These are phyloP conservation scores for Carallia brachiata DNA, from an alignment of 345 rosid species.

Conservation along the genomic window DNA sequence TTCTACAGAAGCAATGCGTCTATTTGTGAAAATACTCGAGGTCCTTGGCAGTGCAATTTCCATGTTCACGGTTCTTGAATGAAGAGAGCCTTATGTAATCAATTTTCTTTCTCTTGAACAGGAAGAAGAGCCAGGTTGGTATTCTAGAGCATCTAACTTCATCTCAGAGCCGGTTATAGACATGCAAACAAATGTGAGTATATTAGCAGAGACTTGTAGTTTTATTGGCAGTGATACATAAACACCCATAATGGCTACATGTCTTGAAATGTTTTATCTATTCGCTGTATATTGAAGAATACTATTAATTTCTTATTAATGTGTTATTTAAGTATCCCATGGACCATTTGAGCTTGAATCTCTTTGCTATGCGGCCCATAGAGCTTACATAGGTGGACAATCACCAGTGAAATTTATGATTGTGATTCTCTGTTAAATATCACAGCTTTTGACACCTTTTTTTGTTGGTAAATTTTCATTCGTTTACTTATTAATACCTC, in stretches of 20 bases:
- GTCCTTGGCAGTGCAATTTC: constrained; percentile 35
- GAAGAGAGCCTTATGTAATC: constrained; percentile 5
- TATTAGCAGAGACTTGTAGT: neutral
- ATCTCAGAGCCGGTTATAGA: constrained; percentile 65
- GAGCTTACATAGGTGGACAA: too few relatives aligned
- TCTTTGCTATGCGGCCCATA: too few relatives aligned
- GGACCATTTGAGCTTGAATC: too few relatives aligned
- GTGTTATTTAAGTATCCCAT: too few relatives aligned
- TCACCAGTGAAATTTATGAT: too few relatives aligned
- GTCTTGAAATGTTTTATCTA: too few relatives aligned
- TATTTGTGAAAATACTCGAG: constrained; percentile 98
- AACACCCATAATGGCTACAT: too few relatives aligned
- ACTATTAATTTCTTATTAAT: too few relatives aligned
- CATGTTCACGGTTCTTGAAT: constrained; percentile 11
- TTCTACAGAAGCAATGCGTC: constrained; percentile 97
- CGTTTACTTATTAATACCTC: neutral
- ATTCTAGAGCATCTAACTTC: constrained; percentile 77
- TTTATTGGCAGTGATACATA: neutral
- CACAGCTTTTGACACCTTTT: neutral
- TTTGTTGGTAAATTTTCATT: neutral
- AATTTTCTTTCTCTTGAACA: constrained; percentile 24
- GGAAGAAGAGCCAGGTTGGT: constrained; percentile 99
- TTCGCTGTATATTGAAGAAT: too few relatives aligned
- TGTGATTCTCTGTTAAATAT: too few relatives aligned
- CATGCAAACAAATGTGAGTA: constrained; percentile 68